phyloP scores from a whole-genome alignment of 352 stramenopile species.

The Phytophthora fragariaefolia region DNA sequence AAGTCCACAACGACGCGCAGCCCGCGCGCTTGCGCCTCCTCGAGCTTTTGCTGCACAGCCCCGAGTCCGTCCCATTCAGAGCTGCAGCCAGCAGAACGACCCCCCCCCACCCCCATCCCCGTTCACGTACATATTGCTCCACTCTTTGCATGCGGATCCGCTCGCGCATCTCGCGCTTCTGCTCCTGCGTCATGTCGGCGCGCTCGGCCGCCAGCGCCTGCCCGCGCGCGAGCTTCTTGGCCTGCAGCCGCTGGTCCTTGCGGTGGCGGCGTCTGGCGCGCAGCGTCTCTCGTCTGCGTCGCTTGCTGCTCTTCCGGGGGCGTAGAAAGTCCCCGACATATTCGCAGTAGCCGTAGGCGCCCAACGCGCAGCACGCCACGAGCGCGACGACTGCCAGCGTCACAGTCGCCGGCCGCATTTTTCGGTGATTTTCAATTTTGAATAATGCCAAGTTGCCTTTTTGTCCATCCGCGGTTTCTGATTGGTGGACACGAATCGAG shows the following conservation, averaged over 20 bases:
- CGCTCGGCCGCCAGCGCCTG: conserved; percentile 4
- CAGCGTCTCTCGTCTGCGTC: conserved; percentile 20
- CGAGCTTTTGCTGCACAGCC: conserved; percentile 74
- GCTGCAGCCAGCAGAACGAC: background rate
- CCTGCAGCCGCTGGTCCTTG: conserved; percentile 38
- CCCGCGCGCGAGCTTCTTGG: conserved; percentile 36
- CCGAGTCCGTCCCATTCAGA: conserved; percentile 1
- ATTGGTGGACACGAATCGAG: conserved; percentile 5
- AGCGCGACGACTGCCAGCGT: conserved; percentile 4
- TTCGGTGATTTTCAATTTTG: background rate
- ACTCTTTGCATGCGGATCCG: conserved; percentile 74
- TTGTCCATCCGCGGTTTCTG: background rate
- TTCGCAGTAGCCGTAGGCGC: background rate
- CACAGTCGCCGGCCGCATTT: conserved; percentile 20
- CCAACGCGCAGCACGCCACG: conserved; percentile 9
- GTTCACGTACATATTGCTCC: conserved; percentile 71
- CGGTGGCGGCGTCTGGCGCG: conserved; percentile 37
- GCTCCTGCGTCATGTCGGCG: conserved; percentile 44
- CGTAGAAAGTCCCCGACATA: background rate
- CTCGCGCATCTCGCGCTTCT: conserved; percentile 59
- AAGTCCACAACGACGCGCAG: conserved; percentile 77
- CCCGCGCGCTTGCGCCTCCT: conserved; percentile 42
- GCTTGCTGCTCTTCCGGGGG: conserved; percentile 13
- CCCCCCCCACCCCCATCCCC: background rate
- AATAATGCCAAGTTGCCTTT: conserved; percentile 5